These are phyloP conservation scores for Erodium maritimum DNA, from an alignment of 345 rosid species.

Conservation along the genomic window DNA sequence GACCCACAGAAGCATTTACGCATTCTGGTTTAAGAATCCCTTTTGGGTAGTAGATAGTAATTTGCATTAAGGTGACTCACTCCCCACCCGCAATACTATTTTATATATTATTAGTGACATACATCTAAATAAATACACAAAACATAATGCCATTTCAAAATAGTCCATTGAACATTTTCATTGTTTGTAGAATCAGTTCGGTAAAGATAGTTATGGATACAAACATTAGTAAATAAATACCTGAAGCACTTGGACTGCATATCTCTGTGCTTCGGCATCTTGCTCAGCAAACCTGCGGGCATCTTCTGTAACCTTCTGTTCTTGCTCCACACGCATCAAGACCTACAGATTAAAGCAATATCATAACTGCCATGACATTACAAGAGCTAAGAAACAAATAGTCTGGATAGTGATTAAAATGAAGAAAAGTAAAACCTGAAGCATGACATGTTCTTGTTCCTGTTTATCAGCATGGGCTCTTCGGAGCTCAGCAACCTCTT, in stretches of 20 bases:
- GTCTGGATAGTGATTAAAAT: not conserved
- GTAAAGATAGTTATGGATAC: no score
- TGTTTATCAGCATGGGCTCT: conserved; percentile 83
- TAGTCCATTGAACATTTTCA: no score
- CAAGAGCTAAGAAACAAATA: conserved; percentile 1
- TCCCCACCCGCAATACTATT: no score
- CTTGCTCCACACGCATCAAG: conserved; percentile 98
- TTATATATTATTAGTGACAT: not conserved
- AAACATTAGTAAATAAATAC: no score
- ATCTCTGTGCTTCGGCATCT: conserved; percentile 96
- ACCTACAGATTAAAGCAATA: conserved; percentile 37
- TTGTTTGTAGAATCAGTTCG: no score
- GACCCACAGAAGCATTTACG: not conserved
- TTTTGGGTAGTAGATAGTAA: not conserved
- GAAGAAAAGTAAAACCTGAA: conserved; percentile 53
- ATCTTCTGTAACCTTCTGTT: conserved; percentile 91
- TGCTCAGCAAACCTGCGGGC: conserved; percentile 98
- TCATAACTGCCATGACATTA: conserved; percentile 4
- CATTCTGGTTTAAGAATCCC: not conserved
- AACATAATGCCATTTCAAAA: no score
- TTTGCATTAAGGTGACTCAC: no score
- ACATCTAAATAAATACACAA: no score
- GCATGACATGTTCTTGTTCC: conserved; percentile 98
- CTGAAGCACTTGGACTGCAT: conserved; percentile 90
- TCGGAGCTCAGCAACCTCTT: conserved; percentile 59